Base-by-base conservation (phyloP, 129 eudicot genomes). In the Kitagawia praeruptora region DNA sequence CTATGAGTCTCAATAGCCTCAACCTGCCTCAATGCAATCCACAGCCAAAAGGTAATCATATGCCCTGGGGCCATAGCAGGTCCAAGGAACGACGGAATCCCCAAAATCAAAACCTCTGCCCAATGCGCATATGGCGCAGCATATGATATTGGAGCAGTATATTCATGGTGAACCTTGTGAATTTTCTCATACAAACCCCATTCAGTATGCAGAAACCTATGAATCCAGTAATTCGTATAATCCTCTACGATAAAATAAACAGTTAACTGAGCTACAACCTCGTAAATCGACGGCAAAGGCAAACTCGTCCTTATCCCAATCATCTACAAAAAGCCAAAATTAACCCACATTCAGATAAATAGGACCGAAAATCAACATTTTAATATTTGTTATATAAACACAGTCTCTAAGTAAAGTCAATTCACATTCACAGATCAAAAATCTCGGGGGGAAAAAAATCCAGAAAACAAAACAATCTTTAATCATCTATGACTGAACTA, bases 1-100 rank as follows among this genome's bases (percentile, higher is more conserved):
- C 92, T 91, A 83, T 93, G 96, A 86, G 91, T 91, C 85, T 93
- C 98, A 78, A 89, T 86, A 2, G 92, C 89, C 91, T 93, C 98
- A 77, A 89, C 81, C 87, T 87, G 91, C 81, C 96, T 75, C 82
- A 91, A 79, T 41, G 75, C 92, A 77, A 91, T 86, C 96, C 98
- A 93, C 75, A 93, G 47, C 90, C 91, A 89, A 82, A 87, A 87
- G 8, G 77, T 75, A 75, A 75, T 75, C 63, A 93, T 89, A 46
- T 93, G 98, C 3, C 96, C 96, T 0, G 94, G 96, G 73, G 77
- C 96, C 75, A 91, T 80, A 4, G 96, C 92, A 58, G 98, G 98
- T 23, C 98, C 98, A 23, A 91, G 81, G 79, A 84, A 85, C 1
- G 98, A 89, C 9, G 98, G 94, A 63, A 93, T 89, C 89, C 96